Conservation (phyloP, 768 basidiomycete genomes). For the Tephrocybe rancida region DNA sequence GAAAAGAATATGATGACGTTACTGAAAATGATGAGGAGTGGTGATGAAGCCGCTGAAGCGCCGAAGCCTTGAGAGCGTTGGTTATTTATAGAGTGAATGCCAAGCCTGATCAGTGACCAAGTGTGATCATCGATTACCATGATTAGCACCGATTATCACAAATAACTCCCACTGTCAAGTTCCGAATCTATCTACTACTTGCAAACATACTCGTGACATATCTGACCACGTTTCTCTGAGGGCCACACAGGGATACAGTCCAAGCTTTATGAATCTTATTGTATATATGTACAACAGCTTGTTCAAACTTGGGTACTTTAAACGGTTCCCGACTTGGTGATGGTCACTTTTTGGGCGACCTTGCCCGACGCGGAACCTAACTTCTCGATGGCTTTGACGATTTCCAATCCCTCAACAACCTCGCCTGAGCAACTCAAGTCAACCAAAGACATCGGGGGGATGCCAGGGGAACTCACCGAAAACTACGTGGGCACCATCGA, state of each 20-base stretch:
- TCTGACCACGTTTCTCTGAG: no score
- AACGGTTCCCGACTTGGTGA: conserved; percentile 56
- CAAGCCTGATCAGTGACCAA: no score
- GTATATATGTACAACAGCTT: conserved; percentile 17
- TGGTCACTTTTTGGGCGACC: conserved; percentile 48
- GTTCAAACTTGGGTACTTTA: conserved; percentile 18
- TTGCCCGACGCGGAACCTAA: conserved; percentile 40
- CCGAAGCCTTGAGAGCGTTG: no score
- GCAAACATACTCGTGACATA: no score
- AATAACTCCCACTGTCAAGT: no score
- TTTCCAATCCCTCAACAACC: conserved; percentile 65
- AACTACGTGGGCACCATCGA: conserved; percentile 84
- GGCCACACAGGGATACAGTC: background rate
- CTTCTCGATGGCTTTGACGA: conserved; percentile 48
- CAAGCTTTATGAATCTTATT: conserved; percentile 2
- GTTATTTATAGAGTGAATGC: no score
- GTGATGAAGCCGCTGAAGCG: no score
- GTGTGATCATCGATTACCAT: no score
- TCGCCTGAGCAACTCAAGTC: conserved; percentile 41
- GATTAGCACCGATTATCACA: no score
- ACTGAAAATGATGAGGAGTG: no score
- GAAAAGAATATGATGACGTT: no score
- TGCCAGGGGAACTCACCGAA: conserved; percentile 56
- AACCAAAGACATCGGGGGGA: background rate
- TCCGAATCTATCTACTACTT: no score